Evolutionary conservation across 805 yeast genomes (phyloP).

Genomic region (Pichia californica): DNA sequence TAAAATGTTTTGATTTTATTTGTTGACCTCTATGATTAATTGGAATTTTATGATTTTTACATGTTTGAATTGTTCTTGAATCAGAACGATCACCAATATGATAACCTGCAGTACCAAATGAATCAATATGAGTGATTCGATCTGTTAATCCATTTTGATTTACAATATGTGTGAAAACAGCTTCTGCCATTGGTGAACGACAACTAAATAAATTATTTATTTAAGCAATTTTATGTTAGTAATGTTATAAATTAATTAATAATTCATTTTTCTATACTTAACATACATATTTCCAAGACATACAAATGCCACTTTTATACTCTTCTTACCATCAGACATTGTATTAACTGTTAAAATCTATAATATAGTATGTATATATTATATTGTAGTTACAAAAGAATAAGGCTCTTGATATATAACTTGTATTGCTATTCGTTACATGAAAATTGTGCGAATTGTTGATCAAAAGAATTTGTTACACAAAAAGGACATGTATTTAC

Average conservation of each 20-base stretch:
- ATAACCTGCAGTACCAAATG: constrained; percentile 84
- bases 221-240: background rate
- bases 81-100: constrained; percentile 85
- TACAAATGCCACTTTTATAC: constrained; percentile 65
- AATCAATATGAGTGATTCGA: constrained; percentile 57
- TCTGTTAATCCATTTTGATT: constrained; percentile 38
- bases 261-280: too few species aligned
- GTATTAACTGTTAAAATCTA: background rate
- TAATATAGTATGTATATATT: too few species aligned
- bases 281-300: constrained; percentile 85
- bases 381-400: too few species aligned
- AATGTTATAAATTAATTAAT: too few species aligned
- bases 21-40: constrained; percentile 73
- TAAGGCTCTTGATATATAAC: too few species aligned
- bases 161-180: constrained; percentile 69
- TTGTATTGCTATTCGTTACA: too few species aligned
- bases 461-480: too few species aligned
- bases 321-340: constrained; percentile 8
- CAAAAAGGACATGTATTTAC: too few species aligned
- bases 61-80: constrained; percentile 59
- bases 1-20: constrained; percentile 44
- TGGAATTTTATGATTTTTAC: constrained; percentile 66
- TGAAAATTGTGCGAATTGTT: too few species aligned
- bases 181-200: constrained; percentile 98
- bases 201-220: constrained; percentile 39